A percentile compares a stretch with the other conserved stretches of the same genome.
These are phyloP conservation scores for Talaromyces sp. DNA, from an alignment of 2,329 filamentous ascomycete genomes.

Conservation along the genomic window DNA sequence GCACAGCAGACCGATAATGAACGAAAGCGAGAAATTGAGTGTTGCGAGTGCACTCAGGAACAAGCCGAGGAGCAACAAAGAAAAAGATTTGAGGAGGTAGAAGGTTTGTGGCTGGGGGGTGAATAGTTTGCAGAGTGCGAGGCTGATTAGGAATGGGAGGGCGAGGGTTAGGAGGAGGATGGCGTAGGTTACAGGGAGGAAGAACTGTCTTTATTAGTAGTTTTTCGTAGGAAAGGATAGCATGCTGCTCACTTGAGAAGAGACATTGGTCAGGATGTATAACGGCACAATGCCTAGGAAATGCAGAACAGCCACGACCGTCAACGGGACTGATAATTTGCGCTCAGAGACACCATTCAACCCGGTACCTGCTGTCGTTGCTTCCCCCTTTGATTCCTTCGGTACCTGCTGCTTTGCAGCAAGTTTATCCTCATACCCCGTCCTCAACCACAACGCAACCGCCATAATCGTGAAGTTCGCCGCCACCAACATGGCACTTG, in stretches of 20 bases:
- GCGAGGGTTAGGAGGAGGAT: conserved; percentile 56
- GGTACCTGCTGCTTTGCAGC: not conserved
- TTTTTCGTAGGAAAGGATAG: not conserved
- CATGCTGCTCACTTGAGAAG: conserved; percentile 53
- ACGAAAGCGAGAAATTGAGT: conserved; percentile 87
- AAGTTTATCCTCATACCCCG: conserved; percentile 54
- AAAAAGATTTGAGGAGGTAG: conserved; percentile 81
- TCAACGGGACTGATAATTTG: conserved; percentile 54
- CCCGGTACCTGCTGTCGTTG: conserved; percentile 18
- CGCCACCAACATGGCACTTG: conserved; percentile 94
- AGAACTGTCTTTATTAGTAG: conserved; percentile 46
- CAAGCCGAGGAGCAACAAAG: conserved; percentile 85
- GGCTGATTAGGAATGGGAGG: conserved; percentile 58
- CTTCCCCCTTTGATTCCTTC: conserved; percentile 20
- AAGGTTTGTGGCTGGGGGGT: conserved; percentile 65
- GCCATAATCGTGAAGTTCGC: conserved; percentile 95
- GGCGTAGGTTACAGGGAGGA: conserved; percentile 56
- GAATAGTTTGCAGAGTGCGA: conserved; percentile 50
- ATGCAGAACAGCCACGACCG: conserved; percentile 69
- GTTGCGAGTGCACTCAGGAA: conserved; percentile 90
- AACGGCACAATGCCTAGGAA: conserved; percentile 75
- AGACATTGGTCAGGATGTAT: conserved; percentile 76
- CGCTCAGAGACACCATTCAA: conserved; percentile 35
- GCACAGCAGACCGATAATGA: conserved; percentile 76
- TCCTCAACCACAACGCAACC: conserved; percentile 89